Evolutionary conservation across 768 basidiomycete genomes (phyloP), one percentile per base, ranked within the genome.

Genomic region (Macrocybe gigantea): DNA sequence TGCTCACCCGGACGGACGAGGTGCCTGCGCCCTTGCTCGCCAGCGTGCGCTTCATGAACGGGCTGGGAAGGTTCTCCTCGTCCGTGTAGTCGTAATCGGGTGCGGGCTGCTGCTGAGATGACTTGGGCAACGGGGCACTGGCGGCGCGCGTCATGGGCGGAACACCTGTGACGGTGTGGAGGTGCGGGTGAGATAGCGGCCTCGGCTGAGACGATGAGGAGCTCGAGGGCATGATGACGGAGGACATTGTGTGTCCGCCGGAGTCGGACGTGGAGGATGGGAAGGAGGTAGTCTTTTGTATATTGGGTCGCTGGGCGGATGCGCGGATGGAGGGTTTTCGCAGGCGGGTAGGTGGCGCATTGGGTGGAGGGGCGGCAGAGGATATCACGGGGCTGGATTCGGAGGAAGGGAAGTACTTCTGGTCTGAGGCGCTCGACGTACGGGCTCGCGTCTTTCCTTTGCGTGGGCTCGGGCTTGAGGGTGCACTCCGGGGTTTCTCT

Each of bases 1-100:
- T 11, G 42, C 42, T 44, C 42, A 33, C 35, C 31, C 32, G 11
- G n/a, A 49, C 44, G 34, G 49, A 43, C 34, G 44, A 33, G 1
- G 45, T 32, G 14, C 45, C 47, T 8, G 40, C 43, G 13, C 38
- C 52, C 22, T 45, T 45, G 32, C 40, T 47, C 29, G 48, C 29
- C 15, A 55, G 38, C 7, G 50, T 53, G 8, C 78, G 72, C 59
- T 84, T 85, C 38, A 92, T 60, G 65, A 92, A 92, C 5, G 89
- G 90, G 59, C 86, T 88, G 0, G 89, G 90, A 0, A 92, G 72
- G 61, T 90, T 91, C 62, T 89, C 88, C 60, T 89, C 89, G 59
- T 92, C 88, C 0, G 72, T 71, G 7, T 85, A 56, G 60, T 90
- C 82, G 56, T 89, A 92, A 49, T 75, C 67, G 3, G 80, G 70